phyloP scores from a whole-genome alignment of 441 rosid species.

The Breynia disticha region DNA sequence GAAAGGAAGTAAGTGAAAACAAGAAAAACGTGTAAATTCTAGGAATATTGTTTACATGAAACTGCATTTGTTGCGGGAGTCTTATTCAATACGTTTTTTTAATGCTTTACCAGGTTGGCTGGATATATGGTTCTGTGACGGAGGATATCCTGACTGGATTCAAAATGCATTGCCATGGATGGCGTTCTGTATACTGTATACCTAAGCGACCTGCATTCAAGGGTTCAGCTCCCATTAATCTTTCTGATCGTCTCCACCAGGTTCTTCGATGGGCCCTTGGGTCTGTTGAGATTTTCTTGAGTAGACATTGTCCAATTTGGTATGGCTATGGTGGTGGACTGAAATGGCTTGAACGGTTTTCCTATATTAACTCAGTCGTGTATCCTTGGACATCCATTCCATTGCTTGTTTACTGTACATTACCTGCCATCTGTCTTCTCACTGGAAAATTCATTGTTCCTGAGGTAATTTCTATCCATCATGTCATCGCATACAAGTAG shows the following conservation, averaged over 20 bases:
- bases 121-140: constrained; percentile 10
- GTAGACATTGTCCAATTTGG: constrained; percentile 32
- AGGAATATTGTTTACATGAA: constrained; percentile 42
- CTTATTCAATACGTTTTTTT: neutral
- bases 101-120: constrained; percentile 7
- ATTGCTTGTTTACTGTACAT: constrained; percentile 24
- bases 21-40: neutral
- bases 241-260: constrained; percentile 30
- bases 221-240: constrained; percentile 16
- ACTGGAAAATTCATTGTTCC: constrained; percentile 29
- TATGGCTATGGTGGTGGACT: constrained; percentile 29
- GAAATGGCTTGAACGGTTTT: constrained; percentile 25
- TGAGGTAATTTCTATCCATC: constrained; percentile 11
- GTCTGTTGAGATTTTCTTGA: constrained; percentile 29
- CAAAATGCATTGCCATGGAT: constrained; percentile 17
- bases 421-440: constrained; percentile 15
- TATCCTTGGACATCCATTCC: constrained; percentile 35
- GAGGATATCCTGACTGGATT: constrained; percentile 25
- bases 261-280: constrained; percentile 34
- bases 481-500: too few relatives aligned
- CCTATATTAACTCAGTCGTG: constrained; percentile 24
- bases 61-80: constrained; percentile 25
- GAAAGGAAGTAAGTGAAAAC: constrained; percentile 55
- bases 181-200: constrained; percentile 29
- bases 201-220: constrained; percentile 29